Conservation (phyloP, 257 asterid genomes). For the Solanum chmielewskii region DNA sequence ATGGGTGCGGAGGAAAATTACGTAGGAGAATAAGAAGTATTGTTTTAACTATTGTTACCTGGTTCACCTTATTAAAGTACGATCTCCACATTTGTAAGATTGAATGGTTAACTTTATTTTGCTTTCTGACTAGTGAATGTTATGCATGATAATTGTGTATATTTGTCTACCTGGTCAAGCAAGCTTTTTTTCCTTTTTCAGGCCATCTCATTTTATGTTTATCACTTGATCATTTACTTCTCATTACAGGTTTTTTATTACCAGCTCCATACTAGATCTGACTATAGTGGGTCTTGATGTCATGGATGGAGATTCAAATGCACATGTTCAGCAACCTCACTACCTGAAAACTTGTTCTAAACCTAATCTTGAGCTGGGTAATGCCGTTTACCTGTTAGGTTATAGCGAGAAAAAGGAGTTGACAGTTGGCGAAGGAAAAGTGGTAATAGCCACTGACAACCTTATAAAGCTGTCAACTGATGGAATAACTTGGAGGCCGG, state of each 20-base stretch:
- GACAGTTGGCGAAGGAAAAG: slow-evolving; percentile 87
- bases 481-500: slow-evolving; percentile 83
- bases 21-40: neutral
- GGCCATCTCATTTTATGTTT: neutral
- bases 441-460: slow-evolving; percentile 92
- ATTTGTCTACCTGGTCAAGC: neutral
- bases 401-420: slow-evolving; percentile 58
- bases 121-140: neutral
- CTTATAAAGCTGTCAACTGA: slow-evolving; percentile 83
- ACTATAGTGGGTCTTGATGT: slow-evolving; percentile 91
- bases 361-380: slow-evolving; percentile 78
- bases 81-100: neutral
- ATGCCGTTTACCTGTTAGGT: slow-evolving; percentile 67
- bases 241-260: slow-evolving; percentile 74
- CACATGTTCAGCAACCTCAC: slow-evolving; percentile 54
- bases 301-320: slow-evolving; percentile 63
- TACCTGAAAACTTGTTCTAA: slow-evolving; percentile 66
- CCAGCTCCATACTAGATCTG: slow-evolving; percentile 94
- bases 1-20: neutral
- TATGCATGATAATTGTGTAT: too few species aligned
- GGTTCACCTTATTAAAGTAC: neutral
- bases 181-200: neutral
- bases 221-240: slow-evolving; percentile 1
- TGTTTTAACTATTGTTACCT: neutral
- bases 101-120: neutral